phyloP scores from a whole-genome alignment of 495 filamentous ascomycete species.

The Xylaria grammica region DNA sequence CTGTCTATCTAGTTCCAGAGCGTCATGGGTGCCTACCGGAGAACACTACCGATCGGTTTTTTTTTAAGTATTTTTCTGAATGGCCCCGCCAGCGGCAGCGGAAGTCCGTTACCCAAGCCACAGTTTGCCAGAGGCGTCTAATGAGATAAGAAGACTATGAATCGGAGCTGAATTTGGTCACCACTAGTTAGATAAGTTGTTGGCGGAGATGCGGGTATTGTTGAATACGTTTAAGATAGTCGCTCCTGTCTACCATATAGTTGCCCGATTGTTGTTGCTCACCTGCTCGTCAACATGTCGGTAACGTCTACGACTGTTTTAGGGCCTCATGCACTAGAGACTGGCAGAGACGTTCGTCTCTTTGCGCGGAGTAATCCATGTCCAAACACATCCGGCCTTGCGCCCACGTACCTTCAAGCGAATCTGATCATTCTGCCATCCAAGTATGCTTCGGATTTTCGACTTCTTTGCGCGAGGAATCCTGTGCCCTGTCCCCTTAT shows the following conservation, averaged over 20 bases:
- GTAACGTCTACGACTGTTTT: constrained; percentile 2
- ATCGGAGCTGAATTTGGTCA: background rate
- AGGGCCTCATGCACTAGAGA: constrained; percentile 11
- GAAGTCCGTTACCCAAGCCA: constrained; percentile 19
- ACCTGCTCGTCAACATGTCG: background rate
- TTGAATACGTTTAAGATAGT: background rate
- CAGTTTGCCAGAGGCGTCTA: constrained; percentile 1
- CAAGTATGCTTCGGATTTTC: constrained; percentile 57
- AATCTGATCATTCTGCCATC: constrained; percentile 62
- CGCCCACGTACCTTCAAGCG: constrained; percentile 59
- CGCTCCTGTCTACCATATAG: background rate
- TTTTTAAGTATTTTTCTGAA: too few species aligned
- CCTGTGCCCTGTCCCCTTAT: constrained; percentile 64
- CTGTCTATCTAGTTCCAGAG: background rate
- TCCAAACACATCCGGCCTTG: constrained; percentile 56
- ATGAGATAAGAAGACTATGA: background rate
- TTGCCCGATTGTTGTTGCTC: background rate
- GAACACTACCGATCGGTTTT: too few species aligned
- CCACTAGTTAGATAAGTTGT: background rate
- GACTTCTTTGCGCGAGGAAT: constrained; percentile 58
- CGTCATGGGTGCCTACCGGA: background rate
- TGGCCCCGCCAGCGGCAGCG: constrained; percentile 7
- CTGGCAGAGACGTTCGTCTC: constrained; percentile 49
- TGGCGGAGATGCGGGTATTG: too few species aligned
- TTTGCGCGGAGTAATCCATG: constrained; percentile 45